Percentiles rank a stretch among this genome's conserved stretches.
phyloP scores from a whole-genome alignment of 129 eudicot species.

The Logfia minima region DNA sequence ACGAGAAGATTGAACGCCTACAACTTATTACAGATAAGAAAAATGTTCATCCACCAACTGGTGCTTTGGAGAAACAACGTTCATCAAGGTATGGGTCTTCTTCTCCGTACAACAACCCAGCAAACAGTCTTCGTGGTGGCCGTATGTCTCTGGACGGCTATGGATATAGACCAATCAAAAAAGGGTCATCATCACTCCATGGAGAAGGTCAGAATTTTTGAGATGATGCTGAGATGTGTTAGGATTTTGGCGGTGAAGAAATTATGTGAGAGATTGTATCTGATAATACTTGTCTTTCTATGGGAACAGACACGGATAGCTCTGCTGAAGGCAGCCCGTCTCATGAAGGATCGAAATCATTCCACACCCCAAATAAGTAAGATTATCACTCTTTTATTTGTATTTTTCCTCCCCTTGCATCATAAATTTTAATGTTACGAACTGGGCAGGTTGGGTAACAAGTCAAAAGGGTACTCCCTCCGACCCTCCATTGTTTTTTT shows the following conservation, averaged over 20 bases:
- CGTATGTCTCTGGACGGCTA: constrained; percentile 40
- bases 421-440: no score
- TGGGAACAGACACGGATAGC: constrained; percentile 66
- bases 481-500: no score
- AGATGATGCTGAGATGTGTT: constrained; percentile 22
- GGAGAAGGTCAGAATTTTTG: constrained; percentile 40
- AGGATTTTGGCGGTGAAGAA: constrained; percentile 34
- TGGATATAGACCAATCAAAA: constrained; percentile 36
- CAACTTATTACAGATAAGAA: constrained; percentile 50
- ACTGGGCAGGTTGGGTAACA: no score
- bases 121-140: constrained; percentile 28
- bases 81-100: constrained; percentile 51
- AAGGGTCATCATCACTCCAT: constrained; percentile 35
- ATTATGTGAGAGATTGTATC: constrained; percentile 42
- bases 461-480: no score
- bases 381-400: constrained; percentile 25
- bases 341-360: constrained; percentile 41
- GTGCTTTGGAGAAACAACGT: constrained; percentile 29
- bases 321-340: constrained; percentile 40
- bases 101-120: constrained; percentile 32
- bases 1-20: constrained; percentile 74
- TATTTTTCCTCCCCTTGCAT: background rate
- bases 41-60: constrained; percentile 20
- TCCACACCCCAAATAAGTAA: constrained; percentile 44
- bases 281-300: constrained; percentile 47